Base-by-base conservation (phyloP, 2,329 filamentous ascomycete species). In the Macrophomina tecta region DNA sequence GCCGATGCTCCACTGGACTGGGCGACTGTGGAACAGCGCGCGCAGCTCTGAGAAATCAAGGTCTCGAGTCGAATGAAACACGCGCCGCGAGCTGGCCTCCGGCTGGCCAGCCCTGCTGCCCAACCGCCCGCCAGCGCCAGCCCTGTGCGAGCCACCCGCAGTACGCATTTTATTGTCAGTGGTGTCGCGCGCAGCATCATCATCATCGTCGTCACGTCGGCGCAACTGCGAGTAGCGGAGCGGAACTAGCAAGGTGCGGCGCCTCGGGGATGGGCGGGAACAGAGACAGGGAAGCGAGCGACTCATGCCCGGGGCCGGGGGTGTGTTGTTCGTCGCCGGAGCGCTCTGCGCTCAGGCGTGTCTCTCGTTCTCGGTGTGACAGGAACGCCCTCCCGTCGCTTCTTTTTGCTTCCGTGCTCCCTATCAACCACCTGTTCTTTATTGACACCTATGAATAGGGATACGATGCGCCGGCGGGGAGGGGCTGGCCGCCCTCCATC, bases 191-290 rank as follows among this genome's bases (percentile, higher is more conserved):
- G 55, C 58, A 62, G 32, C 42, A 61, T 23, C 58, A 40, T 55
- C 56, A 58, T 48, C 55, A 58, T 32, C 56, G 23, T 36, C 58
- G 45, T 62, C 42, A 62, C 56, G 42, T 16, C 55, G 55, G 55
- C 55, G 38, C 55, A 16, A n/a, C 55, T 60, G 28, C 42, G 40
- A 11, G 23, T 61, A 61, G 56, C 56, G 56, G 56, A 28, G 56
- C 56, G 58, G 58, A 62, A 45, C 58, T 62, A 62, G 58, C 58
- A 62, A 49, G 58, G 58, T 62, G 42, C 58, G 42, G 58, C 58
- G 45, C 16, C 40, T 64, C 61, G 61, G 61, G 61, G 61, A 64
- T 64, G 61, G 18, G 48, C 61, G 61, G 61, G 46, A 64, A 46
- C 45, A 52, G 46, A 64, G 9, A 36, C 48, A 32, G 53, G 28